These are phyloP conservation scores for Cicer bijugum DNA, from an alignment of 306 rosid genomes.

Conservation along the genomic window DNA sequence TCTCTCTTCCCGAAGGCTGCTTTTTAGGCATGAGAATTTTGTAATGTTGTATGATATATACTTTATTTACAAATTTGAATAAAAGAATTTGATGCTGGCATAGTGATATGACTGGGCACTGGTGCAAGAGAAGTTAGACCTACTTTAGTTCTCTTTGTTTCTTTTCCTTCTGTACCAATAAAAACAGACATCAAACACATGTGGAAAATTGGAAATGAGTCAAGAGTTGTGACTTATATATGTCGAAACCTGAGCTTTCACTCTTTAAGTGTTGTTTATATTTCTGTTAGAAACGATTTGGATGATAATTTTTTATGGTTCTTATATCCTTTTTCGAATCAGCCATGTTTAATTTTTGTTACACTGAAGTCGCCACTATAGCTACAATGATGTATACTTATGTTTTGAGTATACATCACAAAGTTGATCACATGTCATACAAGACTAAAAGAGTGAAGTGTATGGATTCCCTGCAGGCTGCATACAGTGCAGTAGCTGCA, in stretches of 20 bases:
- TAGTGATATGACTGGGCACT: not conserved
- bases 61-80: slow-evolving; percentile 25
- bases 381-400: slow-evolving; percentile 10
- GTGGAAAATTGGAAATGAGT: slow-evolving; percentile 16
- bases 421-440: slow-evolving; percentile 11
- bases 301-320: not conserved
- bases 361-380: slow-evolving; percentile 39
- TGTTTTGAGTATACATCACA: not conserved
- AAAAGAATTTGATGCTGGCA: not conserved
- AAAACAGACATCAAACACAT: not conserved
- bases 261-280: not conserved
- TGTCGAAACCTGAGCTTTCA: no score
- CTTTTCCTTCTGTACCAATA: slow-evolving; percentile 14
- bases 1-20: slow-evolving; percentile 33
- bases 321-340: not conserved
- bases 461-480: not conserved
- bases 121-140: slow-evolving; percentile 5
- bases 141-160: slow-evolving; percentile 9
- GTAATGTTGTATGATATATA: slow-evolving; percentile 15
- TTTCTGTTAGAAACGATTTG: slow-evolving; percentile 17
- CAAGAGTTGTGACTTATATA: slow-evolving; percentile 22
- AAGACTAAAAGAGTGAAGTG: not conserved
- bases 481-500: not conserved
- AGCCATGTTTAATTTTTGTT: slow-evolving; percentile 24
- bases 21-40: slow-evolving; percentile 27